phyloP scores from a whole-genome alignment of 371 early-diverging fungal genomes.

The Gilbertella persicaria region DNA sequence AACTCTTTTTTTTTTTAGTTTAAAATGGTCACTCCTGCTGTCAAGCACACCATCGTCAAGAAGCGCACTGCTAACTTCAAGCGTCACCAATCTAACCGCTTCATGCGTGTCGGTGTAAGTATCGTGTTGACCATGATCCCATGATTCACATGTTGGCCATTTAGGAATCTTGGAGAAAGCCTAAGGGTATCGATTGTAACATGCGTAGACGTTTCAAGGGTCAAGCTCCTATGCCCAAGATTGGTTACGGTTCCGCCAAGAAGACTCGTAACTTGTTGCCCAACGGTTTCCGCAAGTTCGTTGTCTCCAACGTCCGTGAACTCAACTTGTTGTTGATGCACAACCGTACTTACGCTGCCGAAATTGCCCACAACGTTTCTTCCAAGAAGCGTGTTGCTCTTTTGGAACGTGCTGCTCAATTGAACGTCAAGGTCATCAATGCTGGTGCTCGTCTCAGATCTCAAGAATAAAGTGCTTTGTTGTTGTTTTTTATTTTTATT shows the following conservation, averaged over 20 bases:
- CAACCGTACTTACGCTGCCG: slow-evolving; percentile 99
- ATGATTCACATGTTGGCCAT: slow-evolving; percentile 4
- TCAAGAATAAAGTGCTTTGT: slow-evolving; percentile 69
- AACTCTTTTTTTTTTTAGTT: slow-evolving; percentile 6
- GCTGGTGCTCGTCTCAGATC: slow-evolving; percentile 94
- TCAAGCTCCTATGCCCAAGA: slow-evolving; percentile 98
- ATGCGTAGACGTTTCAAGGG: slow-evolving; percentile 98
- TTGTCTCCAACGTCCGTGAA: slow-evolving; percentile 94
- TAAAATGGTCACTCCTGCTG: slow-evolving; percentile 89
- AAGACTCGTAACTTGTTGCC: slow-evolving; percentile 96
- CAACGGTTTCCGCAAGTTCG: slow-evolving; percentile 98
- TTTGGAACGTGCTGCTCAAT: slow-evolving; percentile 96
- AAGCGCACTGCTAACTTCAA: slow-evolving; percentile 98
- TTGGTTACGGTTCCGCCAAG: slow-evolving; percentile 98
- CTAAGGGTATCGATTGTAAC: slow-evolving; percentile 99
- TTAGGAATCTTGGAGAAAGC: slow-evolving; percentile 99
- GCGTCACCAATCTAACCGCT: slow-evolving; percentile 99
- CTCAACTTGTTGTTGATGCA: slow-evolving; percentile 98
- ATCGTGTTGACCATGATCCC: neutral
- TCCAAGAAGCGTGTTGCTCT: slow-evolving; percentile 98
- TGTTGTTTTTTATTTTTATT: neutral
- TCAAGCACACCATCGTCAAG: slow-evolving; percentile 94
- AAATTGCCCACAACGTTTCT: slow-evolving; percentile 98
- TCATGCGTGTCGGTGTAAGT: slow-evolving; percentile 89
- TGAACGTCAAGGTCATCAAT: slow-evolving; percentile 98